Evolutionary conservation across 2,329 filamentous ascomycete species (phyloP), one percentile per base, ranked within the genome.

Genomic region (Cordyceps javanica): DNA sequence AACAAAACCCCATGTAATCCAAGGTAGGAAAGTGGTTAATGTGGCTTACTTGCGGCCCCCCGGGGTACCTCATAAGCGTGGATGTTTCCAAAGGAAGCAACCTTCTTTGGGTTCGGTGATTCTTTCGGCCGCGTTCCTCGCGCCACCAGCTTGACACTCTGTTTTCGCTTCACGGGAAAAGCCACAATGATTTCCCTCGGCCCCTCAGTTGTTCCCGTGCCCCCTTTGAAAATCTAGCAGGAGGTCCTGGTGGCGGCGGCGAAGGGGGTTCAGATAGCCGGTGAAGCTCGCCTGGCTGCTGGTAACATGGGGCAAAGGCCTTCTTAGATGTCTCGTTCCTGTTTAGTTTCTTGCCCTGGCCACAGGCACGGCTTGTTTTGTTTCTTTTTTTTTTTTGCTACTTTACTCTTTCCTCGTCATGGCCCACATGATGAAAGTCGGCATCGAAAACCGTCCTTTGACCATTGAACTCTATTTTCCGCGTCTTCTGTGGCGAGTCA

Each of bases 11-110:
- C 23, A 26, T 11, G 21, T 41, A 34, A n/a, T 38, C 45, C 55
- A n/a, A 38, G 55, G 28, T 52, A 52, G 55, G 38, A 21, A 45
- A 53, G 48, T 58, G 41, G 41, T 39, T 39, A 58, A 23, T 46
- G 49, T 58, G 56, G 49, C 41, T 53, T 58, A 49, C 49, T 53
- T 48, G 42, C 41, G 48, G 32, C 56, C 32, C 56, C 32, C 26
- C 32, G 49, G 30, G 48, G 55, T 52, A 14, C 49, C 32, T 36
- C 13, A 16, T 30, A 23, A 21, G 3, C 21, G 30, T 26, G 13
- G 28, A 23, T 21, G 6, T 16, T 4, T 30, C 23, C 10, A 26
- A 38, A 42, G 26, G 14, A 4, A 10, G 26, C n/a, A 21, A 34
- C 41, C n/a, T n/a, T 11, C 23, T 34, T 26, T 53, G 49, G 38